phyloP scores from a whole-genome alignment of 495 filamentous ascomycete genomes.

The Acidiella bohemica region DNA sequence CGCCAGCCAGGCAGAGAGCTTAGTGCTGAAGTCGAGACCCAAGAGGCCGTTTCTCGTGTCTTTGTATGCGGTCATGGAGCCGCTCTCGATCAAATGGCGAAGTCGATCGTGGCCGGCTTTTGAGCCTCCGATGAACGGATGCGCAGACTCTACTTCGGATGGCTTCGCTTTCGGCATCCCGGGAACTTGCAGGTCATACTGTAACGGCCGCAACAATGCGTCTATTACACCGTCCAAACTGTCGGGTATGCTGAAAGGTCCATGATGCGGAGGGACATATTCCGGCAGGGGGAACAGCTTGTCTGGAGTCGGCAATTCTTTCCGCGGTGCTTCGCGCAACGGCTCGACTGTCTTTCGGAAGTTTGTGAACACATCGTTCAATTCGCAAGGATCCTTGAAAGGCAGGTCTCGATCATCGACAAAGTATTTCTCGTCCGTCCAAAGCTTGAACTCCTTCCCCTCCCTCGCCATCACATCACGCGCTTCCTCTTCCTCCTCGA shows the following conservation, averaged over 20 bases:
- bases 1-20: constrained; percentile 54
- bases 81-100: constrained; percentile 42
- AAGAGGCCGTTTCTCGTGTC: constrained; percentile 54
- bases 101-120: constrained; percentile 40
- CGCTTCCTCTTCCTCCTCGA: constrained; percentile 43
- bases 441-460: constrained; percentile 43
- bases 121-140: constrained; percentile 58
- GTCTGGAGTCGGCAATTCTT: constrained; percentile 32
- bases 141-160: constrained; percentile 35
- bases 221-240: constrained; percentile 36
- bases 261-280: constrained; percentile 38
- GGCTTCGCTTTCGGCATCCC: constrained; percentile 36
- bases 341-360: constrained; percentile 56
- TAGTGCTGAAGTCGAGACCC: constrained; percentile 54
- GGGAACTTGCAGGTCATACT: constrained; percentile 16
- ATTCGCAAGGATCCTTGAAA: constrained; percentile 33
- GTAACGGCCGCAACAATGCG: constrained; percentile 41
- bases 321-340: constrained; percentile 43
- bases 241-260: constrained; percentile 47
- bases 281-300: constrained; percentile 42
- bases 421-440: constrained; percentile 60
- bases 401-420: constrained; percentile 52
- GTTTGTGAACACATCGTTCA: constrained; percentile 55
- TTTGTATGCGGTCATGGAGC: constrained; percentile 47
- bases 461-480: constrained; percentile 33